Percentiles rank a stretch among this genome's conserved stretches.
These are phyloP conservation scores for Periglandula ipomoeae DNA, from an alignment of 2,329 filamentous ascomycete genomes.

Conservation along the genomic window DNA sequence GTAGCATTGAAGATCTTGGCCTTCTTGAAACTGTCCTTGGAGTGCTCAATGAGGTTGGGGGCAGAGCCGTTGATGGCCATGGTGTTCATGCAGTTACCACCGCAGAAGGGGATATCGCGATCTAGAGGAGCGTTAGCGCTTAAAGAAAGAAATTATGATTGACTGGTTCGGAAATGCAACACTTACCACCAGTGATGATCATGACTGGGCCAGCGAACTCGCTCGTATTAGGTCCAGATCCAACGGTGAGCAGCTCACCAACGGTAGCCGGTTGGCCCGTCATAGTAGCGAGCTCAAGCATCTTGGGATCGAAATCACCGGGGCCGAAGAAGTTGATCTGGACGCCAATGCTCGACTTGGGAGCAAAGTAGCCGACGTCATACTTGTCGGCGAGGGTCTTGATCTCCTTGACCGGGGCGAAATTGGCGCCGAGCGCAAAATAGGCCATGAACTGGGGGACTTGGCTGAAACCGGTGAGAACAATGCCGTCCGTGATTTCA, in stretches of 20 bases:
- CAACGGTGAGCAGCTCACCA: slow-evolving; percentile 51
- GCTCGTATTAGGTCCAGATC: slow-evolving; percentile 23
- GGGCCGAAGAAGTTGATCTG: slow-evolving; percentile 46
- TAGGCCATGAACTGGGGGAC: slow-evolving; percentile 33
- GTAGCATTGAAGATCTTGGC: slow-evolving; percentile 41
- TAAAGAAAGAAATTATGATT: background rate
- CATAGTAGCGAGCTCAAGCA: slow-evolving; percentile 36
- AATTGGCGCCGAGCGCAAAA: slow-evolving; percentile 37
- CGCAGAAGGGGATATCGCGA: slow-evolving; percentile 48
- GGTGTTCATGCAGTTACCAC: slow-evolving; percentile 46
- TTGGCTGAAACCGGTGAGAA: slow-evolving; percentile 51
- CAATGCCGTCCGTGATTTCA: slow-evolving; percentile 44
- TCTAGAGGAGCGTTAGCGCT: slow-evolving; percentile 19
- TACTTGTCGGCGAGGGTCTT: slow-evolving; percentile 21
- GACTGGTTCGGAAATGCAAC: background rate
- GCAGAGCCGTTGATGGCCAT: slow-evolving; percentile 25
- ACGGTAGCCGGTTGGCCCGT: slow-evolving; percentile 47
- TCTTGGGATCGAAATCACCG: slow-evolving; percentile 42
- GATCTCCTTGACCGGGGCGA: slow-evolving; percentile 31
- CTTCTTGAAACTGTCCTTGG: slow-evolving; percentile 31
- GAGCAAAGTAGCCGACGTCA: slow-evolving; percentile 43
- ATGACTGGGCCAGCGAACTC: slow-evolving; percentile 45
- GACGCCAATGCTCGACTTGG: slow-evolving; percentile 34
- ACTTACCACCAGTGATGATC: slow-evolving; percentile 46
- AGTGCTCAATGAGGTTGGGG: slow-evolving; percentile 32